These are phyloP conservation scores for Phytophthora melonis DNA, from an alignment of 352 stramenopile species.

Conservation along the genomic window DNA sequence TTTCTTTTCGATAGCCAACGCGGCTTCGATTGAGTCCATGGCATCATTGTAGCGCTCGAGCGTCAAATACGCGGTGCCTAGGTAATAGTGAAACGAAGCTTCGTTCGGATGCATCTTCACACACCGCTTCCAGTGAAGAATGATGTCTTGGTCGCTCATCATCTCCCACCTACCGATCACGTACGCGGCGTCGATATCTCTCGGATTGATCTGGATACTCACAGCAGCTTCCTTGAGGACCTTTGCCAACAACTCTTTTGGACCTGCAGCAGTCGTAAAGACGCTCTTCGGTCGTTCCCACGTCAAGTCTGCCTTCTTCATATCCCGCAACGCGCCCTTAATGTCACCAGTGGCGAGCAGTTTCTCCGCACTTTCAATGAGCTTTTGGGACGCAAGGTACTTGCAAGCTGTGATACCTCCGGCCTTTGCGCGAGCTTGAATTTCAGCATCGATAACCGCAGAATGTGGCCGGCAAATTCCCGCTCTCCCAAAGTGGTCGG, in stretches of 20 bases:
- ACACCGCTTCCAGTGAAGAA: slow-evolving; percentile 46
- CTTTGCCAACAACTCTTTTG: slow-evolving; percentile 17
- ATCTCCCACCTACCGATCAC: slow-evolving; percentile 44
- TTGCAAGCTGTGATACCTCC: slow-evolving; percentile 39
- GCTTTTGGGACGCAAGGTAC: slow-evolving; percentile 35
- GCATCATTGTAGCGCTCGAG: slow-evolving; percentile 34
- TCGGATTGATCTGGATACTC: slow-evolving; percentile 35
- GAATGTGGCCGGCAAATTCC: slow-evolving; percentile 32
- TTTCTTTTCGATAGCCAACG: slow-evolving; percentile 38
- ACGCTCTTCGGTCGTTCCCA: slow-evolving; percentile 36
- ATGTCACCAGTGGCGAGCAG: slow-evolving; percentile 31
- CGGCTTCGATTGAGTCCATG: slow-evolving; percentile 34
- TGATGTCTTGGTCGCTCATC: slow-evolving; percentile 28
- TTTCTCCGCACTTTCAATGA: slow-evolving; percentile 17
- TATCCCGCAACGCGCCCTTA: slow-evolving; percentile 25
- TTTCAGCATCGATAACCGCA: slow-evolving; percentile 39
- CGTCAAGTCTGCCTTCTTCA: slow-evolving; percentile 39
- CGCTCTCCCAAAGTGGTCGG: slow-evolving; percentile 3
- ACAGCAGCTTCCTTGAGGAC: slow-evolving; percentile 34
- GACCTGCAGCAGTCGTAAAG: slow-evolving; percentile 8
- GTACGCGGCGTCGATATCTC: slow-evolving; percentile 41
- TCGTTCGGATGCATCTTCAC: slow-evolving; percentile 42
- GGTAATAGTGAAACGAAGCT: slow-evolving; percentile 42
- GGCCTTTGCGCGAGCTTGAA: slow-evolving; percentile 28
- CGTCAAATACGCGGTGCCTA: slow-evolving; percentile 38